Evolutionary conservation across 1,284 basidiomycete species (phyloP).

Genomic region (Rhodotorula sp.): DNA sequence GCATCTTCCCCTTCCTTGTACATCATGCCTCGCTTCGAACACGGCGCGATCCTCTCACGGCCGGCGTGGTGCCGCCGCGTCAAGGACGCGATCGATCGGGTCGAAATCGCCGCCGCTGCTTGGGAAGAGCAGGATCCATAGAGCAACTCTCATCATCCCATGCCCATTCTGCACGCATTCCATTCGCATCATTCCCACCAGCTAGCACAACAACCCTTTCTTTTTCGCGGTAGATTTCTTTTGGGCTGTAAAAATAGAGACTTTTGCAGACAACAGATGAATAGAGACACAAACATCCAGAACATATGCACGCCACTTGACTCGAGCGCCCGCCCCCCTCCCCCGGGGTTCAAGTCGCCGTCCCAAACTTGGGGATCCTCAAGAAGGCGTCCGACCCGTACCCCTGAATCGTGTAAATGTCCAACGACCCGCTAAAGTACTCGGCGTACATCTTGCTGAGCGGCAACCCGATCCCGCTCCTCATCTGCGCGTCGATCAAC

Average conservation of each 20-base stretch:
- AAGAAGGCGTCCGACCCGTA: slow-evolving; percentile 40
- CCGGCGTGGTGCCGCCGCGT: slow-evolving; percentile 18
- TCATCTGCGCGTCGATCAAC: slow-evolving; percentile 33
- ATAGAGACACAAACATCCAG: too few relatives aligned
- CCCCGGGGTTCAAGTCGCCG: slow-evolving; percentile 7
- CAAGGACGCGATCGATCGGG: slow-evolving; percentile 20
- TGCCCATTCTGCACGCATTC: neutral
- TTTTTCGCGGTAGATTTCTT: too few relatives aligned
- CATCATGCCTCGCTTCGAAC: slow-evolving; percentile 27
- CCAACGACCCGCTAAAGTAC: slow-evolving; percentile 40
- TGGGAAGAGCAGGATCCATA: slow-evolving; percentile 12
- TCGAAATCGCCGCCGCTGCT: slow-evolving; percentile 13
- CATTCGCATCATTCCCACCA: neutral
- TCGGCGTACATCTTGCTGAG: slow-evolving; percentile 43
- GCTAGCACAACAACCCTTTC: too few relatives aligned
- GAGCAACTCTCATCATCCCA: neutral
- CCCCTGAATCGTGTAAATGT: slow-evolving; percentile 39
- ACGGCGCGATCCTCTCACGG: slow-evolving; percentile 25
- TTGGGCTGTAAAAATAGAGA: too few relatives aligned
- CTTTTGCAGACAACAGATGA: too few relatives aligned
- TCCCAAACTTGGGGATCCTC: slow-evolving; percentile 38
- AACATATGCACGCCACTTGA: too few relatives aligned
- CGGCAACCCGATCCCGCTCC: slow-evolving; percentile 41
- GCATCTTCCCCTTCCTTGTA: slow-evolving; percentile 6
- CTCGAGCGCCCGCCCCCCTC: too few relatives aligned